Evolutionary conservation across 1,139 yeast genomes (phyloP), one percentile per base, ranked within the genome.

Genomic region (Candida tunisiensis): DNA sequence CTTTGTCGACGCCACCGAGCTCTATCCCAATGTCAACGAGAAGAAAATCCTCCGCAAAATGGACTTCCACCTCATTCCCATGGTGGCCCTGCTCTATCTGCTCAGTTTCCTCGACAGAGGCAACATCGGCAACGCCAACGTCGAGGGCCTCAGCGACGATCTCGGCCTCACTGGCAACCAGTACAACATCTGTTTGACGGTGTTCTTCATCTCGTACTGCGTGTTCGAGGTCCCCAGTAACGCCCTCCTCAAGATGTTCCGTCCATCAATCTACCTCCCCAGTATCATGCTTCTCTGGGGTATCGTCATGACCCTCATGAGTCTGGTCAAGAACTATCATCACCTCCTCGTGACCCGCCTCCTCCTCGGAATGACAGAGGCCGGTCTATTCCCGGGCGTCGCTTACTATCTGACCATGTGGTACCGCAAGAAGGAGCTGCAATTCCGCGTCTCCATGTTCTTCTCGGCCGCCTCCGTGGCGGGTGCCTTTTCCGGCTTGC

Each of bases 331-430:
- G 23, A 66, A 51, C 37, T 71, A 60, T 36, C 65, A 65, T 11
- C 68, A 64, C n/a, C 54, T 72, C 26, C 58, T 66, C 14, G 68
- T 63, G 5, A 60, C 73, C 33, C 59, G 80, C 37, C 57, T 71
- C 31, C 52, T 71, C 27, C 55, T 72, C 21, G 80, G 79, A 33
- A 44, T 68, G 21, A 58, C 65, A 28, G 79, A 72, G 49, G 62
- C 71, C 26, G 70, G 75, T 27, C 58, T 73, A 21, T 70, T 70
- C 52, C 78, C 80, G 2, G 51, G 49, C 2, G 40, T 45, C 19
- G 34, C 41, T 18, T 43, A 37, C 29, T 37, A 42, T 24, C 32
- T 49, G 25, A 35, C 49, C 5, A 32, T 33, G 25, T 51, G 55
- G 53, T 53, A 54, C 39, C 36, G 40, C 25, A 40, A 45, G 17